Evolutionary conservation across 2,329 filamentous ascomycete genomes (phyloP).

Genomic region (Fusarium pseudocircinatum): DNA sequence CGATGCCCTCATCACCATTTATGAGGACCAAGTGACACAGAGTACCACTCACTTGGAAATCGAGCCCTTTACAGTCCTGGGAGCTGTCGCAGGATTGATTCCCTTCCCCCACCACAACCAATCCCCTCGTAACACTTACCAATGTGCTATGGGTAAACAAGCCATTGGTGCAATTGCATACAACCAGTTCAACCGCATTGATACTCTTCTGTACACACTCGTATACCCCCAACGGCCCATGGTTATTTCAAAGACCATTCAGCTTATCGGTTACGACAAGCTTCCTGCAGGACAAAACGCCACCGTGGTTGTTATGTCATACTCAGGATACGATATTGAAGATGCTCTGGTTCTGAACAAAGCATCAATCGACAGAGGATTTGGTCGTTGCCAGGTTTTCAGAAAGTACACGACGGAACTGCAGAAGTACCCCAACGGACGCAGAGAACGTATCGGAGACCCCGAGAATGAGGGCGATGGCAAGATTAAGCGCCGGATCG

Average conservation of each 20-base stretch:
- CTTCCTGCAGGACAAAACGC: constrained; percentile 96
- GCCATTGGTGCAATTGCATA: constrained; percentile 98
- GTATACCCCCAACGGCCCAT: constrained; percentile 98
- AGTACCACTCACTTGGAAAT: constrained; percentile 96
- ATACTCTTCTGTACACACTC: constrained; percentile 94
- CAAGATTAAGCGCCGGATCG: constrained; percentile 67
- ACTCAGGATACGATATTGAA: constrained; percentile 99
- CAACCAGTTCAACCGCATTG: constrained; percentile 97
- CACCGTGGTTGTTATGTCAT: constrained; percentile 98
- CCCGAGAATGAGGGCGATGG: constrained; percentile 65
- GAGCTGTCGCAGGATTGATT: constrained; percentile 94
- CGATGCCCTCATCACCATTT: constrained; percentile 90
- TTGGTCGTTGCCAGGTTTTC: constrained; percentile 97
- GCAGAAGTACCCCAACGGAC: constrained; percentile 89
- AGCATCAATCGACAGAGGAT: constrained; percentile 92
- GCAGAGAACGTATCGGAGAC: constrained; percentile 71
- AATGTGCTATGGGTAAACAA: constrained; percentile 99
- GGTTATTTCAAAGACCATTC: constrained; percentile 96
- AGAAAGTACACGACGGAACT: constrained; percentile 89
- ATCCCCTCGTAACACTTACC: constrained; percentile 97
- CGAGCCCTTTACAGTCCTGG: constrained; percentile 95
- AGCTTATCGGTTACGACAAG: constrained; percentile 96
- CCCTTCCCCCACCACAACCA: constrained; percentile 99
- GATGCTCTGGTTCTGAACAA: constrained; percentile 98
- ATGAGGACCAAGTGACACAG: constrained; percentile 83